Conservation (phyloP, 148 eudicot genomes). For the Pouteria glomerata region DNA sequence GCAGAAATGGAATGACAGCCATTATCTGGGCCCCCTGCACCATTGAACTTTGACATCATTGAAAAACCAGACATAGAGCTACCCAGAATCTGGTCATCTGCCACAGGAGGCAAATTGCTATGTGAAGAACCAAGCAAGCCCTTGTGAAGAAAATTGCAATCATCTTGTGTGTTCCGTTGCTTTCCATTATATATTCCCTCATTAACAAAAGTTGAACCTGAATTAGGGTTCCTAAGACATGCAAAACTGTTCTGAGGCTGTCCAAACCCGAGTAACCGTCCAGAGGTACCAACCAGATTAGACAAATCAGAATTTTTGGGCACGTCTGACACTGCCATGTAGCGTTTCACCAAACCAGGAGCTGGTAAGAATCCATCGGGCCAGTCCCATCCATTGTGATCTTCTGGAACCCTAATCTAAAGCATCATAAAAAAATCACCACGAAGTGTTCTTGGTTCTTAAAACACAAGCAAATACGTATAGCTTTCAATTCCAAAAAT, state of each 20-base stretch:
- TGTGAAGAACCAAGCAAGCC: slow-evolving; percentile 20
- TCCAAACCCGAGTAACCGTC: slow-evolving; percentile 24
- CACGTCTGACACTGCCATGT: slow-evolving; percentile 19
- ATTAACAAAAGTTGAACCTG: slow-evolving; percentile 16
- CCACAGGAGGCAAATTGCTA: slow-evolving; percentile 19
- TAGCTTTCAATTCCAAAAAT: slow-evolving; percentile 12
- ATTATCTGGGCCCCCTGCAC: slow-evolving; percentile 19
- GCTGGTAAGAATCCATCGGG: slow-evolving; percentile 50
- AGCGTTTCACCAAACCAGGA: slow-evolving; percentile 31
- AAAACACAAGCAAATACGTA: slow-evolving; percentile 30
- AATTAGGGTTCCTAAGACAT: slow-evolving; percentile 16
- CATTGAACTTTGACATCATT: slow-evolving; percentile 21
- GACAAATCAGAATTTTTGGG: slow-evolving; percentile 31
- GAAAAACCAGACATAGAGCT: slow-evolving; percentile 16
- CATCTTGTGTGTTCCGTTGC: slow-evolving; percentile 23
- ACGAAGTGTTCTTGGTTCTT: slow-evolving; percentile 34
- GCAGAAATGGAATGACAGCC: slow-evolving; percentile 22
- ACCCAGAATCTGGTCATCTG: slow-evolving; percentile 21
- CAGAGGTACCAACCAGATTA: slow-evolving; percentile 24
- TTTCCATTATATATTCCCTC: slow-evolving; percentile 19
- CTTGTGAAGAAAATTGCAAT: slow-evolving; percentile 10
- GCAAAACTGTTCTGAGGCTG: slow-evolving; percentile 24
- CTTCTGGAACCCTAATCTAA: slow-evolving; percentile 68
- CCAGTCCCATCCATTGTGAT: slow-evolving; percentile 75
- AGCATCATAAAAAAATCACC: slow-evolving; percentile 49